phyloP scores from a whole-genome alignment of 768 basidiomycete species.

The Agrocybe pediades region DNA sequence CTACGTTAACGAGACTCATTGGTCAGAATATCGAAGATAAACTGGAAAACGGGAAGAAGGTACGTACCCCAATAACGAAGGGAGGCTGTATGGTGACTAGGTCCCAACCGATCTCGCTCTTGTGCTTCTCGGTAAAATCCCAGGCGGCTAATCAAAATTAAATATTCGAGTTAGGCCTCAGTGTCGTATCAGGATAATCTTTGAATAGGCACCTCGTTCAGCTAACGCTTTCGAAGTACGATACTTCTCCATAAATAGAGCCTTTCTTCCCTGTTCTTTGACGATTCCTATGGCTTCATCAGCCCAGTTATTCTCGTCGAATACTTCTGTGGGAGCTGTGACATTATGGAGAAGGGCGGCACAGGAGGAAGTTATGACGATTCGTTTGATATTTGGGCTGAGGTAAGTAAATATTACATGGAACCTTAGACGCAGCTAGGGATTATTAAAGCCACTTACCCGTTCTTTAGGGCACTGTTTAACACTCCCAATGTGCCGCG shows the following conservation, averaged over 20 bases:
- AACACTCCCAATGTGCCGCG: constrained; percentile 67
- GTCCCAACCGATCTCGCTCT: constrained; percentile 49
- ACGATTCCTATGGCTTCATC: constrained; percentile 46
- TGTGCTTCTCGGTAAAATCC: constrained; percentile 39
- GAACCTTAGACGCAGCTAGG: too few relatives aligned
- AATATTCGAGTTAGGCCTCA: background rate
- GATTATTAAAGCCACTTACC: background rate
- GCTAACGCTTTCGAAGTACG: constrained; percentile 60
- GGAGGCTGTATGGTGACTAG: constrained; percentile 55
- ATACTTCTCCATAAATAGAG: constrained; percentile 45
- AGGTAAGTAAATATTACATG: background rate
- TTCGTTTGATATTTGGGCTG: constrained; percentile 46
- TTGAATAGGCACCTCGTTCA: constrained; percentile 43
- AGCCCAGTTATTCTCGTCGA: constrained; percentile 63
- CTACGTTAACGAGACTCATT: background rate
- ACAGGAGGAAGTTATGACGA: constrained; percentile 63
- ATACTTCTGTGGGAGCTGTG: constrained; percentile 25
- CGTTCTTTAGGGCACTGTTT: constrained; percentile 42
- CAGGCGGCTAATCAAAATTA: constrained; percentile 35
- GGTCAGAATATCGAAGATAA: background rate
- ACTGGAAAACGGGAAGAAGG: background rate
- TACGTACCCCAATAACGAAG: constrained; percentile 29
- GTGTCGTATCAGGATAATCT: background rate
- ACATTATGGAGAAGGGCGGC: constrained; percentile 42
- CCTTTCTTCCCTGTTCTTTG: constrained; percentile 49